Evolutionary conservation across 257 asterid genomes (phyloP), one percentile per base, ranked within the genome.

Genomic region (Scutellaria galericulata): DNA sequence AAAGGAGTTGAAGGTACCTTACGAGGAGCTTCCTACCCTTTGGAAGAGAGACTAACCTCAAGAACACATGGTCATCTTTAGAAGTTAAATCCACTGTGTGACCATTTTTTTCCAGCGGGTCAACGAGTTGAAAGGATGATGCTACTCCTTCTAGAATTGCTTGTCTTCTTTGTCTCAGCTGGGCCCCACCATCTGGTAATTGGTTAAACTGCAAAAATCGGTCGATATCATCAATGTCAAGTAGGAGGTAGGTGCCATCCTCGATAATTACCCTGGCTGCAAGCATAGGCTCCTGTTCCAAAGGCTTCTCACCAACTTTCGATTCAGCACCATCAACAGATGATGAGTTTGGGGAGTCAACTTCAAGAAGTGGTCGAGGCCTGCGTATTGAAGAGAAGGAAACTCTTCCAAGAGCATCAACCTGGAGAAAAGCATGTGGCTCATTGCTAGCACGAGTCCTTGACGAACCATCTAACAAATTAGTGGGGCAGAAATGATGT

Each of bases 241-340:
- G 97, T 48, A 94, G 86, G 64, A 92, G 93, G 79, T 78, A 79
- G 48, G 89, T 77, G 39, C 98, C 97, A 77, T 94, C 98, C 83
- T 94, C 99, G 66, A 94, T 87, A 69, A 90, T 76, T 74, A 88
- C 93, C 83, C 99, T 86, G 56, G 98, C 99, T 15, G 97, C 99
- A 73, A 94, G 98, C 95, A 94, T 84, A 8, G 99, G 99, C 79
- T 94, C 99, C 82, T 90, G 96, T 45, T 94, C 99, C 82, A 94
- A 78, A 68, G 98, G 98, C 88, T 90, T 91, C 84, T 89, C 90
- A 22, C 74, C 62, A 42, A 79, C 39, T 80, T 86, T 86, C 27
- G 84, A 85, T 40, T 90, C 97, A 40, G 73, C 63, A 51, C 71
- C 79, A 77, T 78, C 80, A 64, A 61, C 74, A 53, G 70, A 73